Evolutionary conservation across 768 basidiomycete species (phyloP).

Genomic region (Phallus indusiatus): DNA sequence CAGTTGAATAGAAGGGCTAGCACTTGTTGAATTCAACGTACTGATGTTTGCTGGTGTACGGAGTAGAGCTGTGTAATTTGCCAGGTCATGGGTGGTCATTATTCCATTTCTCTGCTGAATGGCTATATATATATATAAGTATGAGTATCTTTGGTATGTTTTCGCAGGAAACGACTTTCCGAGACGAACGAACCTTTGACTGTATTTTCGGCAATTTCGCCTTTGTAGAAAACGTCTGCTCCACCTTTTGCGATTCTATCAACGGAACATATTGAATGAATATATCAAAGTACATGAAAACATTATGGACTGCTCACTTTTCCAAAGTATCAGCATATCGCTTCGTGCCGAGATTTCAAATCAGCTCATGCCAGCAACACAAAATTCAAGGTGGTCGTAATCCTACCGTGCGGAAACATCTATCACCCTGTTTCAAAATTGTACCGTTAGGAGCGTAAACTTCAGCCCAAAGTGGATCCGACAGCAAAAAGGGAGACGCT

Average conservation of each 20-base stretch:
- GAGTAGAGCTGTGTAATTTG: conserved; percentile 10
- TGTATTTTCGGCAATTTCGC: conserved; percentile 9
- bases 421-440: conserved; percentile 14
- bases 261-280: background rate
- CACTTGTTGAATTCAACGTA: background rate
- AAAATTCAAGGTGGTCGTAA: background rate
- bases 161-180: background rate
- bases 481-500: conserved; percentile 1
- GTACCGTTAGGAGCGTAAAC: conserved; percentile 21
- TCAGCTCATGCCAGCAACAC: background rate
- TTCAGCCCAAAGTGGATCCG: conserved; percentile 20
- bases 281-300: background rate
- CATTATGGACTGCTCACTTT: background rate
- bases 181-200: background rate
- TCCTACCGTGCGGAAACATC: conserved; percentile 14
- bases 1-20: background rate
- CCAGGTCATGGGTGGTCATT: background rate
- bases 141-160: background rate
- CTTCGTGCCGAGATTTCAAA: background rate
- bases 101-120: background rate
- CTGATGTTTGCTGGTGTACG: conserved; percentile 20
- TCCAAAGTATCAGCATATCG: conserved; percentile 20
- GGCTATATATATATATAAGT: background rate
- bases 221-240: conserved; percentile 19
- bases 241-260: conserved; percentile 13